Conservation (phyloP, 1,139 yeast genomes). For the Geotrichum reessii region DNA sequence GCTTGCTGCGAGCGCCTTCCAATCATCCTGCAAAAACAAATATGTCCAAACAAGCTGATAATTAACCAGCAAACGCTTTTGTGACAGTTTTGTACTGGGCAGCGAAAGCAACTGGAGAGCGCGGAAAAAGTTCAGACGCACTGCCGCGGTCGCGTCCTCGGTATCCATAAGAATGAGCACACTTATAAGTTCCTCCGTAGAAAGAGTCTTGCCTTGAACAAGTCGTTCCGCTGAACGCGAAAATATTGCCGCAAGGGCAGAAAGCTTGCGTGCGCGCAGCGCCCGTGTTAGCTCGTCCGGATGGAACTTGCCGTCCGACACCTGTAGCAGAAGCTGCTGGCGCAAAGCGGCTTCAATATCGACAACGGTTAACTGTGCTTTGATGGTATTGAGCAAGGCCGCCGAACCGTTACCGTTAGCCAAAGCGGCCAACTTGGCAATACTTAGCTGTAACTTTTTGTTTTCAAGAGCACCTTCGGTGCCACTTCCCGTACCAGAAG, state of each 20-base stretch:
- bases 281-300: constrained; percentile 9
- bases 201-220: constrained; percentile 40
- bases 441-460: constrained; percentile 55
- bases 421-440: constrained; percentile 56
- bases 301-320: constrained; percentile 2
- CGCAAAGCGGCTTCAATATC: constrained; percentile 21
- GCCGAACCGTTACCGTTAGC: constrained; percentile 30
- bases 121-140: constrained; percentile 37
- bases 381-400: constrained; percentile 23
- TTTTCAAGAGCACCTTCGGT: constrained; percentile 32
- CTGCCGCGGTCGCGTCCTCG: constrained; percentile 27
- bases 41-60: constrained; percentile 56
- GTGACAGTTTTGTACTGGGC: constrained; percentile 32
- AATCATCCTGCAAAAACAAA: constrained; percentile 51
- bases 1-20: constrained; percentile 39
- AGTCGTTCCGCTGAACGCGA: constrained; percentile 38
- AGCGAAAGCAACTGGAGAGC: constrained; percentile 40
- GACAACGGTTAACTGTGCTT: constrained; percentile 19
- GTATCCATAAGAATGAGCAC: constrained; percentile 49
- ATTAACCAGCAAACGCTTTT: constrained; percentile 32
- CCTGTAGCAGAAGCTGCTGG: constrained; percentile 5
- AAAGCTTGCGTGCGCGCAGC: constrained; percentile 15
- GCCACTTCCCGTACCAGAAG: constrained; percentile 38
- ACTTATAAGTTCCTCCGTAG: constrained; percentile 48
- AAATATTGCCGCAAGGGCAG: constrained; percentile 21